Base-by-base conservation (phyloP, 768 basidiomycete genomes). In the Exidia glandulosa region DNA sequence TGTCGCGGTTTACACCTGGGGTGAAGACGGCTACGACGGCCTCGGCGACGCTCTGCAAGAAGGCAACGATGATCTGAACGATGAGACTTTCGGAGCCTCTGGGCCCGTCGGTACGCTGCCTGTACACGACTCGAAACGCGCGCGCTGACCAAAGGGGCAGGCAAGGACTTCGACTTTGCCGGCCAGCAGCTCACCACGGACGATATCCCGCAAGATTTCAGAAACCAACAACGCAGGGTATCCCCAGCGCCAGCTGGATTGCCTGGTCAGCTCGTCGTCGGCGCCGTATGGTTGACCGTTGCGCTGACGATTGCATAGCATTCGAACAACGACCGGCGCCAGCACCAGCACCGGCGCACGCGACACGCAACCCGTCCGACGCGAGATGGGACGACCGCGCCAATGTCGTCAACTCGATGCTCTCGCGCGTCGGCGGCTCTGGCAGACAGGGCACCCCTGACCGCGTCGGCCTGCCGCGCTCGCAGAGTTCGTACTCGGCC, bases 1-100 rank as follows among this genome's bases (percentile, higher is more conserved):
- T 74, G 75, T 96, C 62, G 87, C 90, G 2, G 90, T 94, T 54
- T 94, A 91, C 73, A 91, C 87, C 50, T 96, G 91, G 91, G 92
- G 90, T 12, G 88, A 90, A 65, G 90, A 90, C 41, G 84, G 84
- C 64, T 93, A 94, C 69, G 90, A 95, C 71, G 91, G 89, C 41
- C 82, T 95, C 30, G 93, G 88, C 57, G 87, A 91, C 72, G 84
- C 84, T 56, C 80, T 97, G 58, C 84, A 87, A 66, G 95, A 98
- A 73, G 87, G 86, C 45, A 85, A 85, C 60, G 94, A 97, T 77
- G 94, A 94, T 65, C 70, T 94, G 66, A 98, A 99, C 73, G 92
- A 95, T 72, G 93, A 95, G 76, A 99, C 96, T 2, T 99, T 99
- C 74, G 96, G 94, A 32, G 80, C 74, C 41, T 64, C 75, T 56